Evolutionary conservation across 169 alveolate species (phyloP).

Genomic region (Babesia divergens): DNA sequence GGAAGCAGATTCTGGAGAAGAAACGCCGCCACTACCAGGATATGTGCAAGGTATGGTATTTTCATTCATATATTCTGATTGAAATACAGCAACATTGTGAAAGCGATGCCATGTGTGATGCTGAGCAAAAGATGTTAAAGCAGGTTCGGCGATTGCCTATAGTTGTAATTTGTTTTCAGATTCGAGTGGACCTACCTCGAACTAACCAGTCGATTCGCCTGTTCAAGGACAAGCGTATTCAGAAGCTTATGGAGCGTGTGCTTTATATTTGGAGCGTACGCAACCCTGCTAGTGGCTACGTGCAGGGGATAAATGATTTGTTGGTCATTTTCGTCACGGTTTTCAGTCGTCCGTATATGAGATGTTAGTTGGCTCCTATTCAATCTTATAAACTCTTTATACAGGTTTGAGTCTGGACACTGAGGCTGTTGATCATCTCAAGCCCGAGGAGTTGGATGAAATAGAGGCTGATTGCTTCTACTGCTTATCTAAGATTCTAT

Average conservation of each 20-base stretch:
- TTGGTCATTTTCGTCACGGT: constrained; percentile 38
- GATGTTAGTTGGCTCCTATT: constrained; percentile 33
- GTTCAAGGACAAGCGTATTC: constrained; percentile 78
- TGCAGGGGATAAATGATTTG: constrained; percentile 90
- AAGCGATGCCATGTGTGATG: constrained; percentile 27
- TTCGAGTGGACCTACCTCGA: constrained; percentile 87
- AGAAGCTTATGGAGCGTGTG: constrained; percentile 84
- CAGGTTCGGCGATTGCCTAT: constrained; percentile 63
- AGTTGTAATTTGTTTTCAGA: constrained; percentile 65
- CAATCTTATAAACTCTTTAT: constrained; percentile 57
- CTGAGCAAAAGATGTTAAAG: constrained; percentile 61
- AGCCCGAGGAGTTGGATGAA: constrained; percentile 73
- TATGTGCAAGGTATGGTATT: constrained; percentile 45
- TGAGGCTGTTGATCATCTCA: constrained; percentile 60
- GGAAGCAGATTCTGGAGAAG: constrained; percentile 61
- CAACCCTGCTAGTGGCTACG: constrained; percentile 93
- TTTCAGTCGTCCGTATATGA: constrained; percentile 77
- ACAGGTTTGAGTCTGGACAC: constrained; percentile 62
- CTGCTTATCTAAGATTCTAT: constrained; percentile 86
- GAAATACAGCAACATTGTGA: constrained; percentile 34
- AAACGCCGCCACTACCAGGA: constrained; percentile 76
- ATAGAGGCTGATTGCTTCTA: constrained; percentile 88
- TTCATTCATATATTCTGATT: background rate
- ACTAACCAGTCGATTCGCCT: constrained; percentile 80
- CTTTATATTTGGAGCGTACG: constrained; percentile 89